Percentiles rank a stretch among this genome's conserved stretches.
phyloP scores from a whole-genome alignment of 257 asterid genomes.

The Striga asiatica region DNA sequence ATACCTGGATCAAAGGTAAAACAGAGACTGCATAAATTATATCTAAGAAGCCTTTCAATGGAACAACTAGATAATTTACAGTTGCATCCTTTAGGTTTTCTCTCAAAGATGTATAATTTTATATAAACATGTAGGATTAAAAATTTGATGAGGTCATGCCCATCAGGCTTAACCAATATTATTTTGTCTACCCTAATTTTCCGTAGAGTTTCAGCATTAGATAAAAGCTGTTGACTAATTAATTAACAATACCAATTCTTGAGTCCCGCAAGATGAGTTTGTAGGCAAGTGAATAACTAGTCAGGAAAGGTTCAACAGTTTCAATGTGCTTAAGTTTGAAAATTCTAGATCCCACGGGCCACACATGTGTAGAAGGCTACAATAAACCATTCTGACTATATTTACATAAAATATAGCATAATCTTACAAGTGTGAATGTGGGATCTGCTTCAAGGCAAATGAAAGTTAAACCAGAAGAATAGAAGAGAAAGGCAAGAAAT shows the following conservation, averaged over 20 bases:
- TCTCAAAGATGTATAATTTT: neutral
- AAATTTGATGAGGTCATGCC: too few relatives aligned
- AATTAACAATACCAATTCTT: neutral
- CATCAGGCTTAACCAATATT: neutral
- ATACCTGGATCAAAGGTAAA: slow-evolving; percentile 44
- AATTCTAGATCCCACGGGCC: slow-evolving; percentile 6
- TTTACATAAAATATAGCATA: neutral
- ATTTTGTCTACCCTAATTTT: neutral
- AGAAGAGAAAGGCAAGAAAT: slow-evolving; percentile 18
- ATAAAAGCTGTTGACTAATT: neutral
- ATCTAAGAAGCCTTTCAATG: neutral
- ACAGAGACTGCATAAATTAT: neutral
- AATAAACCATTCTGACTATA: neutral
- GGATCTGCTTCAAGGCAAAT: slow-evolving; percentile 5
- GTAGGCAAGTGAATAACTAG: slow-evolving; percentile 5
- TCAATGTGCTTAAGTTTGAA: neutral
- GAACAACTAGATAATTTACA: neutral
- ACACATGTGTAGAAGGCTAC: neutral
- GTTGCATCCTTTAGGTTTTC: neutral
- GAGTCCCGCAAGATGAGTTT: neutral
- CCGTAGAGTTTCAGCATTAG: neutral
- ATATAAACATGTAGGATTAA: too few relatives aligned
- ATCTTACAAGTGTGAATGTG: neutral
- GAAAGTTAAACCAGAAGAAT: neutral
- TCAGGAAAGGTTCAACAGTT: neutral